Evolutionary conservation across 2,329 filamentous ascomycete genomes (phyloP), one percentile per base, ranked within the genome.

Genomic region (Fusarium duplospermum): DNA sequence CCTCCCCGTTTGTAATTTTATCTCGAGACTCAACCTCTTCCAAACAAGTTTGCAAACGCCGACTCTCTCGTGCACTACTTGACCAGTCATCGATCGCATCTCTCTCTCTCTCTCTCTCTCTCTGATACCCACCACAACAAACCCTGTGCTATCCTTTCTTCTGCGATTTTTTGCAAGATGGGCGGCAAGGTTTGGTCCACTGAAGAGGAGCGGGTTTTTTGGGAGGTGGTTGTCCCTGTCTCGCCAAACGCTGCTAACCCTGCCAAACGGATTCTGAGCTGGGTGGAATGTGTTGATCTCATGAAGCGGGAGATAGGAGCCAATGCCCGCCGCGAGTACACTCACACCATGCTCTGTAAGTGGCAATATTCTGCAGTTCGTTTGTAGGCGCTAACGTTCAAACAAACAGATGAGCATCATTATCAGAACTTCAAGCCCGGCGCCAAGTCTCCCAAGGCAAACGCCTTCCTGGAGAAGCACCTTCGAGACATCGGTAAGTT

Each of bases 151-250:
- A 22, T 40, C 13, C 33, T 18, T 33, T 33, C n/a, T 24, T 10
- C 45, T 33, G 27, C 68, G 24, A 27, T 27, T 54, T 27, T 29
- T 38, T 33, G 22, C 56, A 83, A 29, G 27, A 88, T 89, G 87
- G 87, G 85, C 6, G 87, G 87, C 27, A 88, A 85, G 70, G 79
- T 84, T 6, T 90, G 88, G 88, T 84, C 85, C 0, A 66, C 66
- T 0, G 78, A 83, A 1, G 88, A 90, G 69, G 88, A 90, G 77
- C 64, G 74, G 1, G 79, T 84, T 70, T 89, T 89, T 75, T 90
- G 88, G 88, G 78, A 78, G 10, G 71, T 73, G 4, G 76, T 84
- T 29, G 75, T 87, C 2, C 80, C 83, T 1, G 75, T 78, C 8
- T 86, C 85, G 0, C 76, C 80, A 3, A 84, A 82, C 62, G 77